A percentile compares a stretch with the other conserved stretches of the same genome.
phyloP scores from a whole-genome alignment of 1,284 basidiomycete genomes.

The Phellopilus nigrolimitatus region DNA sequence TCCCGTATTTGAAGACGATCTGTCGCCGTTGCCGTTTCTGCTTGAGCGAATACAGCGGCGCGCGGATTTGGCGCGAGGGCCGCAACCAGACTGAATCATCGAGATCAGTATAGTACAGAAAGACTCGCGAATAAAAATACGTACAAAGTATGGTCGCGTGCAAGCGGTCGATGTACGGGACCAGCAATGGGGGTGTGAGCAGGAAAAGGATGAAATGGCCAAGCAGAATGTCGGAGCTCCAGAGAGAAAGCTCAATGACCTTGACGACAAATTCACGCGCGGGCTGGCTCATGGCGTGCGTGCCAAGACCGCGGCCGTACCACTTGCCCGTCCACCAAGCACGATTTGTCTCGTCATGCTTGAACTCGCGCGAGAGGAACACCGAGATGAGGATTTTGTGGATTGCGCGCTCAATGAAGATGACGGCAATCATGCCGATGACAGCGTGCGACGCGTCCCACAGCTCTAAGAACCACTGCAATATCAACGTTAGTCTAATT shows the following conservation, averaged over 20 bases:
- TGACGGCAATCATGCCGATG: conserved; percentile 81
- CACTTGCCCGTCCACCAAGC: conserved; percentile 98
- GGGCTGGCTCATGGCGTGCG: conserved; percentile 84
- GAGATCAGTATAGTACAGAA: conserved; percentile 24
- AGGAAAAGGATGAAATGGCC: conserved; percentile 70
- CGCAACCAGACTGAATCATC: conserved; percentile 67
- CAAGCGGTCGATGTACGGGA: conserved; percentile 72
- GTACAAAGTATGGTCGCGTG: conserved; percentile 74
- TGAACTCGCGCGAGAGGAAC: conserved; percentile 93
- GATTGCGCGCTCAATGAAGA: conserved; percentile 84
- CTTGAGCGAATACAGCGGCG: conserved; percentile 88
- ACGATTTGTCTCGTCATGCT: conserved; percentile 94
- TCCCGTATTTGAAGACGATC: conserved; percentile 74
- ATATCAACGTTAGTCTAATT: conserved; percentile 17
- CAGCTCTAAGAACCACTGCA: conserved; percentile 87
- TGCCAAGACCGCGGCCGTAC: conserved; percentile 89
- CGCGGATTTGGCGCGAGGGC: conserved; percentile 87
- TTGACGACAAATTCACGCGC: conserved; percentile 87
- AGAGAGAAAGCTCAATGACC: conserved; percentile 77
- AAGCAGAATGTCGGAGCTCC: conserved; percentile 71
- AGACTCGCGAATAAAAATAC: conserved; percentile 30
- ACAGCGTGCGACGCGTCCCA: conserved; percentile 93
- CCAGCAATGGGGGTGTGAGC: conserved; percentile 65
- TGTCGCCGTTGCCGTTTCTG: conserved; percentile 82
- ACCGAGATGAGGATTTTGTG: conserved; percentile 91